phyloP scores from a whole-genome alignment of 192 early-diverging fungal genomes.

The Phycomyces nitens region DNA sequence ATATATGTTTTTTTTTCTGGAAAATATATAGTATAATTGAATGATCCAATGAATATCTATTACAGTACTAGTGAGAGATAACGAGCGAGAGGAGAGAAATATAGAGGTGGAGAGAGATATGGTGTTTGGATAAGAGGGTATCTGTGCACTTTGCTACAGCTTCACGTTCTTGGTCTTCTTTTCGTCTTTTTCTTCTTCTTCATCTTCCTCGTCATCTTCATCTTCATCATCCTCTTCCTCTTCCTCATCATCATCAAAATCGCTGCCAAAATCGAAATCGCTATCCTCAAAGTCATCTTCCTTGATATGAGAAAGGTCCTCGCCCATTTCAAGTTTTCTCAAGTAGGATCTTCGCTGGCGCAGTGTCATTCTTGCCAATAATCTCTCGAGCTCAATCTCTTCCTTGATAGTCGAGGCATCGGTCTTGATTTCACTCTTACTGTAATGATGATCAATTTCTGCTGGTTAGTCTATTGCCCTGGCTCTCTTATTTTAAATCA shows the following conservation, averaged over 20 bases:
- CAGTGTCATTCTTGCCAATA: slow-evolving; percentile 71
- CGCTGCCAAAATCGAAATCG: slow-evolving; percentile 42
- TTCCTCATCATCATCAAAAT: slow-evolving; percentile 56
- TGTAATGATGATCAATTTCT: no score
- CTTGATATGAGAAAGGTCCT: slow-evolving; percentile 52
- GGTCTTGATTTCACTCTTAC: slow-evolving; percentile 52
- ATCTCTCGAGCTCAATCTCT: slow-evolving; percentile 67
- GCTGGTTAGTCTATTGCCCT: no score
- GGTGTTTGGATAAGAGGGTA: neutral
- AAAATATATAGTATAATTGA: no score
- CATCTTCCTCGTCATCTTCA: slow-evolving; percentile 7
- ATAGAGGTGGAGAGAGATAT: neutral
- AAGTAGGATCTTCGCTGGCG: slow-evolving; percentile 80
- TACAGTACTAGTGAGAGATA: no score
- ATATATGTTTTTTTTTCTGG: no score
- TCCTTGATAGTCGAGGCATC: slow-evolving; percentile 64
- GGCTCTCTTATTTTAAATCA: no score
- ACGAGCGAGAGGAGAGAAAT: neutral
- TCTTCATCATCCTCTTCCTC: slow-evolving; percentile 43
- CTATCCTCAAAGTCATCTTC: slow-evolving; percentile 45
- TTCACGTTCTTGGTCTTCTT: slow-evolving; percentile 31
- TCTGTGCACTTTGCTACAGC: slow-evolving; percentile 5
- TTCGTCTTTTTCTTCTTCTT: slow-evolving; percentile 47
- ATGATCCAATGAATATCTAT: neutral
- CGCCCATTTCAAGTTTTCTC: slow-evolving; percentile 77